These are phyloP conservation scores for Leptographium wingfieldii DNA, from an alignment of 2,329 filamentous ascomycete species.

Conservation along the genomic window DNA sequence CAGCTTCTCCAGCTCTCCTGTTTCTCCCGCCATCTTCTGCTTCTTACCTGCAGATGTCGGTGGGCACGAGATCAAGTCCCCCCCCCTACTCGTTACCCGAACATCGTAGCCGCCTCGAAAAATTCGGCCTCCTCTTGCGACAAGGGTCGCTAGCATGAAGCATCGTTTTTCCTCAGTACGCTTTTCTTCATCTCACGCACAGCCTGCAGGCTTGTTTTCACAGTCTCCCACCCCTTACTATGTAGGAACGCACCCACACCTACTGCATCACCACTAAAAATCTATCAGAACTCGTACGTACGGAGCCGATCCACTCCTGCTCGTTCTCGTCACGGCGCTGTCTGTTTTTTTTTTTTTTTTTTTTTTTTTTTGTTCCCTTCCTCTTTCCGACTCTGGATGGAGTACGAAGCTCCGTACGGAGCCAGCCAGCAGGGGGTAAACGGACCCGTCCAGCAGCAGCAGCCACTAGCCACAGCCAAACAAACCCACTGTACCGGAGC, in stretches of 20 bases:
- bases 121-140: no score
- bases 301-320: background rate
- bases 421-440: background rate
- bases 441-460: background rate
- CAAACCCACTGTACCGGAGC: slow-evolving; percentile 5
- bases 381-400: background rate
- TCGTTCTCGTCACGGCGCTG: background rate
- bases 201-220: background rate
- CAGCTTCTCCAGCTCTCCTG: no score
- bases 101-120: no score
- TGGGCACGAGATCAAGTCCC: no score
- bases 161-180: background rate
- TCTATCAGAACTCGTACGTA: background rate
- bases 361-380: background rate
- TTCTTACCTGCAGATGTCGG: no score
- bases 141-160: background rate
- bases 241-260: background rate
- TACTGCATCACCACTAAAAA: background rate
- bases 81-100: no score
- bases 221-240: background rate
- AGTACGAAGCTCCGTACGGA: background rate
- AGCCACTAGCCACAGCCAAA: background rate
- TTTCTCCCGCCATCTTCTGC: no score
- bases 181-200: background rate
- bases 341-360: background rate